Evolutionary conservation across 2,329 filamentous ascomycete genomes (phyloP).

Genomic region (Epichloe baconii): DNA sequence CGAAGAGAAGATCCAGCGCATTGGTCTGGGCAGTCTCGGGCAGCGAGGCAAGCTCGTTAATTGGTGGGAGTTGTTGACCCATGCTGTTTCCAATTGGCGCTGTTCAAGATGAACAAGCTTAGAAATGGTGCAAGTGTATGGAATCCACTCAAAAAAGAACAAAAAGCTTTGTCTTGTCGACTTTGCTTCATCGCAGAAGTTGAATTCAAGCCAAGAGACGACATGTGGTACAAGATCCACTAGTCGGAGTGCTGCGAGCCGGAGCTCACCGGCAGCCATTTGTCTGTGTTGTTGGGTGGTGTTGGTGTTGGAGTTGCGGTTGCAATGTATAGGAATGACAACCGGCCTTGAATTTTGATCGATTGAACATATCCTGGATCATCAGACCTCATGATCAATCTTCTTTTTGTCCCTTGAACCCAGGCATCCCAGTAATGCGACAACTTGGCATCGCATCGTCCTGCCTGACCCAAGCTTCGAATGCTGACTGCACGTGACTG

Average conservation of each 20-base stretch:
- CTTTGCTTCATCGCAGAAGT: neutral
- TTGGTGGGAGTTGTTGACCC: constrained; percentile 36
- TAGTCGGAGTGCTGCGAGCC: neutral
- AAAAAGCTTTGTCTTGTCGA: neutral
- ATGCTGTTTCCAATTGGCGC: constrained; percentile 8
- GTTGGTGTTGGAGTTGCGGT: neutral
- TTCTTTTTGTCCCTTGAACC: neutral
- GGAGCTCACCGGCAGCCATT: neutral
- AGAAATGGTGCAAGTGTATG: neutral
- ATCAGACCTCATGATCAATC: no score
- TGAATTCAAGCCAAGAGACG: neutral
- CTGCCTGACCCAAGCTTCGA: neutral
- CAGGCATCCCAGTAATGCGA: neutral
- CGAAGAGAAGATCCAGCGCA: constrained; percentile 70
- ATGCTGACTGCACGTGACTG: constrained; percentile 1
- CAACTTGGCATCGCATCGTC: no score
- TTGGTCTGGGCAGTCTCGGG: constrained; percentile 39
- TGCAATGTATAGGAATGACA: neutral
- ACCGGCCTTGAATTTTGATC: no score
- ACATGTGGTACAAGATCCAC: neutral
- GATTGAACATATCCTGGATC: no score
- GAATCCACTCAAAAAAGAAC: no score
- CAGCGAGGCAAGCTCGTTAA: constrained; percentile 41
- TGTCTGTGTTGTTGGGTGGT: no score
- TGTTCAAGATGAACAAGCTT: neutral